Conservation (phyloP, 140 eudicot species). For the Cichorium intybus region DNA sequence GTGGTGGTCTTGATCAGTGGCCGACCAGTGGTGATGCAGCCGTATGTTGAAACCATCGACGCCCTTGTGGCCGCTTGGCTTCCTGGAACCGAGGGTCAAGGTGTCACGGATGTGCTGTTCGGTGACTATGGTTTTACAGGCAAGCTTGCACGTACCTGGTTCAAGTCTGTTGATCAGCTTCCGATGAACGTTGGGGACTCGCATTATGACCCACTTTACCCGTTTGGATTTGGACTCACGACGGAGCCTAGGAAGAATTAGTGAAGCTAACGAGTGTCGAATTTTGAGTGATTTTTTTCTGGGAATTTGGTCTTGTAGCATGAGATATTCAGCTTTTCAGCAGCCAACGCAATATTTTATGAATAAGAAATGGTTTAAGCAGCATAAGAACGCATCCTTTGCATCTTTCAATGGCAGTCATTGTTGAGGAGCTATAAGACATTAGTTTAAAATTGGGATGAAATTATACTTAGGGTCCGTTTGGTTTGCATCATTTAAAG, state of each 20-base stretch:
- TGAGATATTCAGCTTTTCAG: conserved; percentile 11
- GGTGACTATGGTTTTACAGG: conserved; percentile 86
- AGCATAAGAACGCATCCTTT: neutral
- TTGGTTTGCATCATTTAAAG: too few relatives aligned
- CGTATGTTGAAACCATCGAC: conserved; percentile 49
- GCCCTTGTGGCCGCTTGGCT: conserved; percentile 94
- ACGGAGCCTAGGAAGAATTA: conserved; percentile 32
- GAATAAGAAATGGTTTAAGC: conserved; percentile 23
- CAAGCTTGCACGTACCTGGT: conserved; percentile 78
- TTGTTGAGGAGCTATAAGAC: neutral
- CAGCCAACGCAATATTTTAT: conserved; percentile 14
- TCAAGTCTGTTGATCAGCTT: conserved; percentile 75
- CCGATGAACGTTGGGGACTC: conserved; percentile 81
- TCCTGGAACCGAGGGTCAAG: conserved; percentile 90
- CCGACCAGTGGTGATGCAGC: conserved; percentile 65
- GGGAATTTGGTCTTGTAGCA: conserved; percentile 20
- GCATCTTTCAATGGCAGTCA: conserved; percentile 1
- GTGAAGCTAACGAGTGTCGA: conserved; percentile 17
- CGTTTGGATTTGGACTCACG: conserved; percentile 68
- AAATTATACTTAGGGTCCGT: too few relatives aligned
- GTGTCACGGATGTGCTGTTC: conserved; percentile 72
- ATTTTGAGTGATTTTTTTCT: conserved; percentile 24
- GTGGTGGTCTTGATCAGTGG: conserved; percentile 72
- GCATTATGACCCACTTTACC: conserved; percentile 78
- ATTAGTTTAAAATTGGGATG: too few relatives aligned